Evolutionary conservation across 1,284 basidiomycete genomes (phyloP).

Genomic region (Bjerkandera adusta): DNA sequence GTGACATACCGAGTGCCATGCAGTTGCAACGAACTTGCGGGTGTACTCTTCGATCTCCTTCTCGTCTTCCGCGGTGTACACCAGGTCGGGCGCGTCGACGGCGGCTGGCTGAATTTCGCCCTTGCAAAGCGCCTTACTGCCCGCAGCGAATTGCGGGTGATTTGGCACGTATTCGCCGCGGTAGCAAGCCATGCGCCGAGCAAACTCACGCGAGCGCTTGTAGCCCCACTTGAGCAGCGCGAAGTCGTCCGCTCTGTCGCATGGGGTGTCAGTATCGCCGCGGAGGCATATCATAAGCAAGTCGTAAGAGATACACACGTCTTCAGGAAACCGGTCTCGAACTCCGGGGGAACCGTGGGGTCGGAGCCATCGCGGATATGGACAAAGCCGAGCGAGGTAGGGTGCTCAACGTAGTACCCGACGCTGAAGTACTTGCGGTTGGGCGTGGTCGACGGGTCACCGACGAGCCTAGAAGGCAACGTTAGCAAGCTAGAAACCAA

Average conservation of each 20-base stretch:
- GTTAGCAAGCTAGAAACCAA: slow-evolving; percentile 16
- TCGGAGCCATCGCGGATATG: slow-evolving; percentile 14
- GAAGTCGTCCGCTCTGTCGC: slow-evolving; percentile 15
- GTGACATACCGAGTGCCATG: slow-evolving; percentile 51
- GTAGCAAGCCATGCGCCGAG: slow-evolving; percentile 27
- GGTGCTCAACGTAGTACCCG: slow-evolving; percentile 10
- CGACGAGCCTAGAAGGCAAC: slow-evolving; percentile 11
- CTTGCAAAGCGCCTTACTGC: slow-evolving; percentile 15
- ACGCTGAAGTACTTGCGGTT: slow-evolving; percentile 17
- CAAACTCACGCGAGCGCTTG: slow-evolving; percentile 26
- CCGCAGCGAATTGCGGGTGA: slow-evolving; percentile 25
- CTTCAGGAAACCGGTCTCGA: slow-evolving; percentile 17
- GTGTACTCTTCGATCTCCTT: slow-evolving; percentile 19
- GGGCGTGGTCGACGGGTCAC: slow-evolving; percentile 11
- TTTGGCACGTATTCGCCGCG: slow-evolving; percentile 23
- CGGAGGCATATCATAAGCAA: background rate
- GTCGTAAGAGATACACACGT: background rate
- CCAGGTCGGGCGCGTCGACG: slow-evolving; percentile 16
- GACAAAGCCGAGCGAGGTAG: slow-evolving; percentile 11
- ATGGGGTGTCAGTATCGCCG: background rate
- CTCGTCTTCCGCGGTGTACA: slow-evolving; percentile 23
- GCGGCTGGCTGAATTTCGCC: slow-evolving; percentile 10
- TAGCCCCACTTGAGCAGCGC: slow-evolving; percentile 22
- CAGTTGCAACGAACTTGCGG: slow-evolving; percentile 26
- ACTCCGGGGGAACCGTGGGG: slow-evolving; percentile 9